Conservation (phyloP, 805 yeast species). For the Brettanomyces bruxellensis region DNA sequence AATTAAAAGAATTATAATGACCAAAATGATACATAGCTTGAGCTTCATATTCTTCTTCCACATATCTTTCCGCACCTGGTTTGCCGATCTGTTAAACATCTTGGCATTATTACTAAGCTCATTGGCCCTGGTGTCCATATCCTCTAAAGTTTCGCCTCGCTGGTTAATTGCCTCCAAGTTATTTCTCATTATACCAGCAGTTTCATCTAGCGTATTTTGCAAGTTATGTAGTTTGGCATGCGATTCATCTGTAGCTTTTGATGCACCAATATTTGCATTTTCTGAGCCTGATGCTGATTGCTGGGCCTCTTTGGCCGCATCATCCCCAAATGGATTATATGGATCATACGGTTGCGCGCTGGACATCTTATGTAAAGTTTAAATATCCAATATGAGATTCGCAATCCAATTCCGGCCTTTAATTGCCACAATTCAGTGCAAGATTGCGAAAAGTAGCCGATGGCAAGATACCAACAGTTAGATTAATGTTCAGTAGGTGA, state of each 20-base stretch:
- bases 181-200: conserved; percentile 96
- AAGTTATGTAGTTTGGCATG: conserved; percentile 16
- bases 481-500: too few species aligned
- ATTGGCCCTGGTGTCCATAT: conserved; percentile 88
- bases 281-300: conserved; percentile 5
- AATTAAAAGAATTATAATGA: conserved; percentile 68
- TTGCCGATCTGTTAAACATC: conserved; percentile 93
- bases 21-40: conserved; percentile 82
- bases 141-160: conserved; percentile 87
- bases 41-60: conserved; percentile 98
- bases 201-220: conserved; percentile 41
- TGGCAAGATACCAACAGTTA: too few species aligned
- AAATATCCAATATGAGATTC: too few species aligned
- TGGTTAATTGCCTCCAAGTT: conserved; percentile 94
- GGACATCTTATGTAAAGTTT: conserved; percentile 13
- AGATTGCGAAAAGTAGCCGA: too few species aligned
- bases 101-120: conserved; percentile 87
- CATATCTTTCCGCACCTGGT: conserved; percentile 96
- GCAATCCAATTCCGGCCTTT: too few species aligned
- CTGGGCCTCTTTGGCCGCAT: conserved; percentile 19
- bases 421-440: too few species aligned
- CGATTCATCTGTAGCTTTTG: neutral
- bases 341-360: conserved; percentile 27
- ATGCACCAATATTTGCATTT: conserved; percentile 3
- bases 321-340: conserved; percentile 25